These are phyloP conservation scores for Thinopyrum elongatum DNA, from an alignment of 176 grass and related monocot genomes.

Conservation along the genomic window DNA sequence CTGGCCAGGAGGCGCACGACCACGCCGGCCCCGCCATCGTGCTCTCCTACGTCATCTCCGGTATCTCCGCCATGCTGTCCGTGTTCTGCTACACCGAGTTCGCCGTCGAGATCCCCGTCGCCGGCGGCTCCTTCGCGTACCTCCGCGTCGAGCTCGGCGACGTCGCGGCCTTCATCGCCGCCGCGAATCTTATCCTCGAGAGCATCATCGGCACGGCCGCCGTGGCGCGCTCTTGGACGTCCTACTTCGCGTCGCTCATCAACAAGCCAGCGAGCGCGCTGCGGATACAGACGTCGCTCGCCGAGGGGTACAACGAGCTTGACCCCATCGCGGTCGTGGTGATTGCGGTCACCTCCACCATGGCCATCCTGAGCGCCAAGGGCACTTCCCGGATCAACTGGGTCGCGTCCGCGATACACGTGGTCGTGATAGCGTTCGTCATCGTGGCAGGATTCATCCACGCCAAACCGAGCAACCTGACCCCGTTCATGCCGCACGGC, in stretches of 20 bases:
- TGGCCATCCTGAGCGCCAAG: conserved; percentile 74
- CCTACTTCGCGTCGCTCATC: conserved; percentile 73
- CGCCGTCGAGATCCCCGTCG: conserved; percentile 88
- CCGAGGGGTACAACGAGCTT: conserved; percentile 54
- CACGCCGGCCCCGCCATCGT: conserved; percentile 86
- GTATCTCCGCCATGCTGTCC: conserved; percentile 87
- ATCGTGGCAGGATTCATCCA: conserved; percentile 66
- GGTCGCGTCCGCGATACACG: conserved; percentile 68
- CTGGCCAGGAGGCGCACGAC: conserved; percentile 73
- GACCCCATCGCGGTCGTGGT: conserved; percentile 74
- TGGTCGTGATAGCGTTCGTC: conserved; percentile 62
- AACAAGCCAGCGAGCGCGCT: conserved; percentile 50
- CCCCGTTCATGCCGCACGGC: conserved; percentile 75
- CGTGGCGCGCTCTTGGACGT: conserved; percentile 78
- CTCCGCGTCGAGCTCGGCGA: conserved; percentile 90
- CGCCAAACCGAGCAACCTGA: conserved; percentile 60
- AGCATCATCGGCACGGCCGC: conserved; percentile 74
- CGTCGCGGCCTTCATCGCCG: conserved; percentile 81
- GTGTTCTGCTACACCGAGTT: conserved; percentile 98
- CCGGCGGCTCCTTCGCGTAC: conserved; percentile 83
- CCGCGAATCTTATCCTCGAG: conserved; percentile 83
- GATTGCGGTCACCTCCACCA: conserved; percentile 49
- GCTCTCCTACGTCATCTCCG: conserved; percentile 76
- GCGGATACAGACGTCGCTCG: conserved; percentile 49
- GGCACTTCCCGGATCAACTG: conserved; percentile 80